Evolutionary conservation across 352 stramenopile genomes (phyloP).

Genomic region (Pythium plurisporium): DNA sequence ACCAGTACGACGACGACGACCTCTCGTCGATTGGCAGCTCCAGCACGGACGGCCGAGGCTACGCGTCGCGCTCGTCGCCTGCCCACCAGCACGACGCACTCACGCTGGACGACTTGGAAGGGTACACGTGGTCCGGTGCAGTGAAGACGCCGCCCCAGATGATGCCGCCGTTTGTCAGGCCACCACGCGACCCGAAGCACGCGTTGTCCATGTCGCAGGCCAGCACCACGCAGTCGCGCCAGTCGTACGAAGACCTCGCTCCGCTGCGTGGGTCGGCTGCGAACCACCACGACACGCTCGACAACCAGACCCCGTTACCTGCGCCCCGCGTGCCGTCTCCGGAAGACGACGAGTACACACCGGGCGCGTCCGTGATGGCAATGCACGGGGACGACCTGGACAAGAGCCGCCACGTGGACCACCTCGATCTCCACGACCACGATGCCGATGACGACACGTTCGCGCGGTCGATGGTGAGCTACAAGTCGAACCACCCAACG

Average conservation of each 20-base stretch:
- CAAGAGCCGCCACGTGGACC: conserved; percentile 11
- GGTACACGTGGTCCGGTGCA: conserved; percentile 4
- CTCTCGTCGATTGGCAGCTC: conserved; percentile 1
- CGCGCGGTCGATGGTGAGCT: conserved; percentile 9
- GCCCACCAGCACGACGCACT: conserved; percentile 9
- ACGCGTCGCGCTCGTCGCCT: neutral
- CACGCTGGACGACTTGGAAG: conserved; percentile 23
- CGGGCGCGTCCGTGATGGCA: conserved; percentile 49
- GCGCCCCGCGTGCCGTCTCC: conserved; percentile 15
- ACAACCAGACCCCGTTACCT: conserved; percentile 19
- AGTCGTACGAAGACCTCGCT: conserved; percentile 37
- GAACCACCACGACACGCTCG: conserved; percentile 20
- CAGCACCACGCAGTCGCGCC: conserved; percentile 57
- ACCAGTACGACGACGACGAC: conserved; percentile 18
- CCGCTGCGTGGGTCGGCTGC: conserved; percentile 17
- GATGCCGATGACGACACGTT: conserved; percentile 17
- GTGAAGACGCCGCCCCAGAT: neutral
- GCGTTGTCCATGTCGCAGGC: conserved; percentile 52
- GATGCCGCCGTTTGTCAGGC: neutral
- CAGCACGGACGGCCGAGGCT: conserved; percentile 1
- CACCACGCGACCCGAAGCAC: conserved; percentile 6
- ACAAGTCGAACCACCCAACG: neutral
- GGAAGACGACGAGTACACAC: conserved; percentile 27
- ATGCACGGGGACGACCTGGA: conserved; percentile 27
- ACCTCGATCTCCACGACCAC: neutral